These are phyloP conservation scores for Talaromyces trachyspermus DNA, from an alignment of 495 filamentous ascomycete genomes.

Conservation along the genomic window DNA sequence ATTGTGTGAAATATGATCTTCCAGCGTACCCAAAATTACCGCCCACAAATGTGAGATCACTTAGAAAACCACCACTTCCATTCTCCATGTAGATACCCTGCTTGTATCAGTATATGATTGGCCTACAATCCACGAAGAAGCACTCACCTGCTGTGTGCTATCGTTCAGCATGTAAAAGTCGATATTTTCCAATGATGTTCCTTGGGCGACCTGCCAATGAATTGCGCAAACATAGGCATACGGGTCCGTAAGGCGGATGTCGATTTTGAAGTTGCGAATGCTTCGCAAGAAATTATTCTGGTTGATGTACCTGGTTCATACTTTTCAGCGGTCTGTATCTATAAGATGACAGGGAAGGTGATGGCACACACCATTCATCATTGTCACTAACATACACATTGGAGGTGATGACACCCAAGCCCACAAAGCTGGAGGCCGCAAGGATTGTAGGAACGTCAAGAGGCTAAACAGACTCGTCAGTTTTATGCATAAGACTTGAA, in stretches of 20 bases:
- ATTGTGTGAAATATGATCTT: background rate
- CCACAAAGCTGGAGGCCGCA: constrained; percentile 32
- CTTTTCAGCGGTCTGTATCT: no score
- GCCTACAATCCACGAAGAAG: background rate
- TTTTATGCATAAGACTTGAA: no score
- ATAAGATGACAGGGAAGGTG: constrained; percentile 1
- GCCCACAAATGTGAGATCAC: constrained; percentile 38
- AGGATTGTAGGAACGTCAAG: constrained; percentile 33
- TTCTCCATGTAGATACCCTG: constrained; percentile 40
- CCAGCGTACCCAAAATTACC: constrained; percentile 26
- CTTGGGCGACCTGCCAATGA: constrained; percentile 37
- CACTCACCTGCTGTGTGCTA: background rate
- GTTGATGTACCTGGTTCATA: constrained; percentile 15
- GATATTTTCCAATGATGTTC: constrained; percentile 40
- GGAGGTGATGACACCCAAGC: constrained; percentile 42
- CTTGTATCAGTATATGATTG: constrained; percentile 12
- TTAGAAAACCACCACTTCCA: constrained; percentile 35
- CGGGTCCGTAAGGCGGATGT: constrained; percentile 16
- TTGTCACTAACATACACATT: constrained; percentile 32
- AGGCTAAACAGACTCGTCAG: constrained; percentile 15
- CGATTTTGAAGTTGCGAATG: constrained; percentile 31
- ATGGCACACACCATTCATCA: constrained; percentile 12
- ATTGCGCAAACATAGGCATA: constrained; percentile 19
- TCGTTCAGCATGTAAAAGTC: constrained; percentile 40
- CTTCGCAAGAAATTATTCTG: constrained; percentile 29